A percentile compares a stretch with the other conserved stretches of the same genome.
These are phyloP conservation scores for Metarhizium robertsii DNA, from an alignment of 2,329 filamentous ascomycete species.

Conservation along the genomic window DNA sequence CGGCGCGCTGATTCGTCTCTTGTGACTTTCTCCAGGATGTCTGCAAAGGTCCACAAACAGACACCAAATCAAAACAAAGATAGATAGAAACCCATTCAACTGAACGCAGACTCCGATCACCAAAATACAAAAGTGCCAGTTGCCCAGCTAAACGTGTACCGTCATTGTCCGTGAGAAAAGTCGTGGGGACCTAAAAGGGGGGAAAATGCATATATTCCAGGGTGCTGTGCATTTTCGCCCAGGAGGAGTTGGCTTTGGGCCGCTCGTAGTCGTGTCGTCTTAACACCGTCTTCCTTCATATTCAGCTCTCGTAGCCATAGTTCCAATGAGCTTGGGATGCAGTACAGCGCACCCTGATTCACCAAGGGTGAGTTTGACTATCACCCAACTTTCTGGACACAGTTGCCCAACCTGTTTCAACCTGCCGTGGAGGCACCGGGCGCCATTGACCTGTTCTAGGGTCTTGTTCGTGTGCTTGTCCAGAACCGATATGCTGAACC, in stretches of 20 bases:
- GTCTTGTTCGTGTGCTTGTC: constrained; percentile 25
- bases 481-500: constrained; percentile 12
- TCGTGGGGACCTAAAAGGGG: too few species aligned
- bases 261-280: neutral
- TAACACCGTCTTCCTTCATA: neutral
- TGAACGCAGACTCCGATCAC: neutral
- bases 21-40: neutral
- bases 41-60: neutral
- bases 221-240: neutral
- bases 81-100: neutral
- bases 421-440: constrained; percentile 19
- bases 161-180: too few species aligned
- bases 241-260: neutral
- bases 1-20: too few species aligned
- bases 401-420: constrained; percentile 29
- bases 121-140: neutral
- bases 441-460: constrained; percentile 27
- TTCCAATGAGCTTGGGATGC: neutral
- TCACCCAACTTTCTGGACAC: constrained; percentile 15
- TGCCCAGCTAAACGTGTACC: neutral
- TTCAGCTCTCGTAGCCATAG: neutral
- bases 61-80: neutral
- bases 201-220: neutral
- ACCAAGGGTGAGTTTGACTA: constrained; percentile 5
- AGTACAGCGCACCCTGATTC: neutral